These are phyloP conservation scores for Keithomyces neogunnii DNA, from an alignment of 2,329 filamentous ascomycete species.

Conservation along the genomic window DNA sequence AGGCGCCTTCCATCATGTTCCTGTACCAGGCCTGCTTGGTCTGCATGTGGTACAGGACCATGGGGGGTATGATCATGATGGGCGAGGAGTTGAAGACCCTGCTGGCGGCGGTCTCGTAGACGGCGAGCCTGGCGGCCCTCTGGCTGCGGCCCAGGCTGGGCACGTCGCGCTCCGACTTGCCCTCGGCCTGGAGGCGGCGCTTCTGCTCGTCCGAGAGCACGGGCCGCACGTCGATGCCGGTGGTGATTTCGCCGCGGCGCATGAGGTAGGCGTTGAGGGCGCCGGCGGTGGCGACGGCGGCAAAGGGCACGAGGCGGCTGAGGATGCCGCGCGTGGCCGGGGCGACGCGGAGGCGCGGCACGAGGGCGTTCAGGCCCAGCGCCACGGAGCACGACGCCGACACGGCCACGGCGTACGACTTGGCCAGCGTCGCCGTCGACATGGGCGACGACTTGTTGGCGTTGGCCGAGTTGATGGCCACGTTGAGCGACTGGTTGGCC, in stretches of 20 bases:
- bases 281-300: slow-evolving; percentile 84
- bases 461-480: slow-evolving; percentile 95
- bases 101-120: slow-evolving; percentile 85
- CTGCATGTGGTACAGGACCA: slow-evolving; percentile 79
- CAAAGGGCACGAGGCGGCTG: slow-evolving; percentile 86
- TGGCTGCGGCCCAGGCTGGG: slow-evolving; percentile 76
- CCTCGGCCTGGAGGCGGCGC: slow-evolving; percentile 42
- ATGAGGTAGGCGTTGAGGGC: slow-evolving; percentile 95
- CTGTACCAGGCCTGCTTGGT: slow-evolving; percentile 30
- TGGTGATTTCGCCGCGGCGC: slow-evolving; percentile 90
- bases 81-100: slow-evolving; percentile 90
- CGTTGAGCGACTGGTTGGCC: slow-evolving; percentile 94
- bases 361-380: slow-evolving; percentile 80
- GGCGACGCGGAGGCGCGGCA: slow-evolving; percentile 75
- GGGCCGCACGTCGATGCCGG: slow-evolving; percentile 87
- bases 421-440: slow-evolving; percentile 67
- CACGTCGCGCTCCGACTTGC: slow-evolving; percentile 56
- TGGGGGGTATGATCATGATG: slow-evolving; percentile 91
- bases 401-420: slow-evolving; percentile 89
- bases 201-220: slow-evolving; percentile 65
- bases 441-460: slow-evolving; percentile 95
- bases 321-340: slow-evolving; percentile 70
- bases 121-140: slow-evolving; percentile 80
- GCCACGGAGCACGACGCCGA: slow-evolving; percentile 90
- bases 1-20: slow-evolving; percentile 52